Evolutionary conservation across 78 protist genomes (phyloP).

Genomic region (Dictyostelium intermedium): DNA sequence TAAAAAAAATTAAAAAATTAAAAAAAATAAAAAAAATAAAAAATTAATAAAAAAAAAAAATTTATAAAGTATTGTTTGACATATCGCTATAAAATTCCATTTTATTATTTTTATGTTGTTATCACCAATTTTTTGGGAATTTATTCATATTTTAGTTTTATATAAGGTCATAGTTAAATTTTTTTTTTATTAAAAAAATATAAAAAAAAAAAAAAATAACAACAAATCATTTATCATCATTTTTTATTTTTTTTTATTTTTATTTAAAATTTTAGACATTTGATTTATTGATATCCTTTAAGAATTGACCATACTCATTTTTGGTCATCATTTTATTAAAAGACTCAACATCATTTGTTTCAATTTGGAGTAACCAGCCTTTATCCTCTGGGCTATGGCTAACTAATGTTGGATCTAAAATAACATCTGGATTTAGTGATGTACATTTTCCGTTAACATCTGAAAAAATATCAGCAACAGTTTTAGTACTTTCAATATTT

Average conservation of each 20-base stretch:
- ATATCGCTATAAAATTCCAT: neutral
- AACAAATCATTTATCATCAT: no score
- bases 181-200: no score
- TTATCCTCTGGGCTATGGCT: neutral
- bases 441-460: neutral
- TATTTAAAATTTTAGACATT: neutral
- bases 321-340: neutral
- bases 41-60: no score
- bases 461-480: neutral
- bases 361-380: neutral
- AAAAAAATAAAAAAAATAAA: neutral
- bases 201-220: no score
- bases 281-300: neutral
- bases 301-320: neutral
- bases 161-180: no score
- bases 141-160: no score
- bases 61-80: no score
- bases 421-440: neutral
- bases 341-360: neutral
- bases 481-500: neutral
- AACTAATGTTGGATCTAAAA: neutral
- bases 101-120: neutral
- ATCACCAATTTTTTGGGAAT: neutral
- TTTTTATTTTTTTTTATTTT: no score
- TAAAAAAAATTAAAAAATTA: neutral